phyloP scores from a whole-genome alignment of 352 stramenopile species.

The Bremia lactucae region DNA sequence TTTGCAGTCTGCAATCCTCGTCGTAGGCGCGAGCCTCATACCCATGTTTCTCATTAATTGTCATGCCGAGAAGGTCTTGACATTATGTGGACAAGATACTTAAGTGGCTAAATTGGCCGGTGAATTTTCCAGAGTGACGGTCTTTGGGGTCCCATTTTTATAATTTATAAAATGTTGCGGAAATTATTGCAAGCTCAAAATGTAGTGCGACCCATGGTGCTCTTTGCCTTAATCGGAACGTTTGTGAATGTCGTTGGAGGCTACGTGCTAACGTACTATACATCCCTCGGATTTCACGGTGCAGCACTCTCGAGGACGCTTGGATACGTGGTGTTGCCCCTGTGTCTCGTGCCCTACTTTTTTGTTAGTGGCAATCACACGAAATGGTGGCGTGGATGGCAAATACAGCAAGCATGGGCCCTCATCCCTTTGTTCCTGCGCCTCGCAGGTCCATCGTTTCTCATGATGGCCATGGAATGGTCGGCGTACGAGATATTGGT shows the following conservation, averaged over 20 bases:
- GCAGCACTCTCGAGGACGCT: constrained; percentile 64
- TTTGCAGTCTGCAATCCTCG: constrained; percentile 64
- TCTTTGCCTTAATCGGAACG: constrained; percentile 63
- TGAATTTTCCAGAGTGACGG: too few relatives aligned
- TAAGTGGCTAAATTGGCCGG: too few relatives aligned
- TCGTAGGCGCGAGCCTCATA: constrained; percentile 44
- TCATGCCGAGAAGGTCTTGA: constrained; percentile 52
- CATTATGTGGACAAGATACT: constrained; percentile 47
- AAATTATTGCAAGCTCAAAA: constrained; percentile 84
- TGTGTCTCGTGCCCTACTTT: constrained; percentile 56
- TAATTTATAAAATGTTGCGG: constrained; percentile 80
- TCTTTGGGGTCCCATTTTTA: constrained; percentile 66
- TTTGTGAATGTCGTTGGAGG: constrained; percentile 67
- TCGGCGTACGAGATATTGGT: constrained; percentile 77
- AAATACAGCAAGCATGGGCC: constrained; percentile 41
- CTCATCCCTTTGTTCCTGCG: constrained; percentile 67
- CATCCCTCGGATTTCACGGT: constrained; percentile 61
- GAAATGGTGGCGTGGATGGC: constrained; percentile 62
- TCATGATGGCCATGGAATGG: constrained; percentile 66
- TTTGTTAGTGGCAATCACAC: constrained; percentile 30
- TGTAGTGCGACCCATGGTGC: constrained; percentile 76
- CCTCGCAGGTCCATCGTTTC: constrained; percentile 57
- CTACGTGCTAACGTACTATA: constrained; percentile 79
- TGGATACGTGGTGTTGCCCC: constrained; percentile 42
- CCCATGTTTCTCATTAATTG: constrained; percentile 65